Conservation (phyloP, 2,329 filamentous ascomycete genomes). For the Zymoseptoria crescenta region DNA sequence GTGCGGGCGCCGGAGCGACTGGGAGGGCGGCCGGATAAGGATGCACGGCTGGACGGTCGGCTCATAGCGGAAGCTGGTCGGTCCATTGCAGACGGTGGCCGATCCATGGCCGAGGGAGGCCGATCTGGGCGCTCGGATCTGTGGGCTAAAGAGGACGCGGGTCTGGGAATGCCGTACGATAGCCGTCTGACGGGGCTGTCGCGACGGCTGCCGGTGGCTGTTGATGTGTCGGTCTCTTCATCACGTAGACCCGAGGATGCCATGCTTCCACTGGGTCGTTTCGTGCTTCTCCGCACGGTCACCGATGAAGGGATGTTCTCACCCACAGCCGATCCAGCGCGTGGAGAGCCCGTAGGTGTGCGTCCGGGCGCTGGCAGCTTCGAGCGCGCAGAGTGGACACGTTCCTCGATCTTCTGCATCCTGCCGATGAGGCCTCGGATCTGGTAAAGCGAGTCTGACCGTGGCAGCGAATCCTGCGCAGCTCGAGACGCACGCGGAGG, state of each 20-base stretch:
- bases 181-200: constrained; percentile 37
- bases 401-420: constrained; percentile 91
- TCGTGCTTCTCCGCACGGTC: constrained; percentile 57
- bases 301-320: constrained; percentile 47
- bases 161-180: constrained; percentile 41
- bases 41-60: constrained; percentile 64
- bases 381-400: constrained; percentile 83
- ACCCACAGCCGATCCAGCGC: constrained; percentile 31
- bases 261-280: constrained; percentile 50
- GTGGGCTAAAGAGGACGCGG: constrained; percentile 19
- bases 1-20: constrained; percentile 39
- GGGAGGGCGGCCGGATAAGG: constrained; percentile 13
- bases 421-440: constrained; percentile 91
- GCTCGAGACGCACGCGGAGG: constrained; percentile 27
- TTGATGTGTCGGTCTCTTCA: constrained; percentile 11
- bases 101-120: constrained; percentile 20
- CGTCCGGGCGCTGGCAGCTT: constrained; percentile 80
- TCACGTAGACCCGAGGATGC: constrained; percentile 30
- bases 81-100: constrained; percentile 33
- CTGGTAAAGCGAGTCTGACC: constrained; percentile 73
- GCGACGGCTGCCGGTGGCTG: constrained; percentile 12
- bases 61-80: constrained; percentile 37
- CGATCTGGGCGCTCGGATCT: constrained; percentile 23
- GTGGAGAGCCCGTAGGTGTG: constrained; percentile 73
- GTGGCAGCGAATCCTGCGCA: constrained; percentile 38